Evolutionary conservation across 495 filamentous ascomycete genomes (phyloP), one percentile per base, ranked within the genome.

Genomic region (Aspergillus haitiensis): DNA sequence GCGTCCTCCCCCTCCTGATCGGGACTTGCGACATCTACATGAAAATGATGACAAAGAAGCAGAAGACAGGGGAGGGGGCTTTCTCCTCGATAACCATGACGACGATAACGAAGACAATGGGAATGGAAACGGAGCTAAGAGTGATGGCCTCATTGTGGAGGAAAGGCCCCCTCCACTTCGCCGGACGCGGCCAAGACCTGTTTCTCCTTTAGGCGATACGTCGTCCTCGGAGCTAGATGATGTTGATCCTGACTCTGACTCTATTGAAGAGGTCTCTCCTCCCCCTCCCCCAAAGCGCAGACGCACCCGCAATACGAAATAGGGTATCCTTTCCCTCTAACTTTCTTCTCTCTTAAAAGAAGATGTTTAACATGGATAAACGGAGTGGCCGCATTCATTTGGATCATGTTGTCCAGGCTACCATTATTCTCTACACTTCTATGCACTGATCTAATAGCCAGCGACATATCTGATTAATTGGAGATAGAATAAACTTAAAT

Each of bases 41-140:
- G 49, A 55, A 12, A 33, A 35, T 6, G 56, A 50, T 12, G 66
- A 66, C 2, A 66, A 59, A 8, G 69, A 76, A 6, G 60, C 52
- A 4, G 67, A 60, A 21, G 64, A 75, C 60, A 65, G 66, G 33
- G 70, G 62, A 13, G 64, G 64, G 1, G 61, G 60, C 12, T 63
- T 61, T 10, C 55, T 64, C 10, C 37, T 64, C 13, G 58, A 35
- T 1, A 59, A 61, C 16, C 45, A 48, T 45, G 59, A 58, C 7
- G 64, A 64, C 13, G 59, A 69, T 37, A 53, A 55, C 10, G 63
- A 54, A 21, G 47, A 63, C 8, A 58, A 45, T 31, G 58, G 33
- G 6, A 36, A 34, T 3, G 21, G 12, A 27, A 42, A 58, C 46
- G 57, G 54, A 27, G 21, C 21, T 8, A 15, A 53, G 45, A n/a